A percentile compares a stretch with the other conserved stretches of the same genome.
phyloP scores from a whole-genome alignment of 306 rosid species.

The Begonia peltatifolia region DNA sequence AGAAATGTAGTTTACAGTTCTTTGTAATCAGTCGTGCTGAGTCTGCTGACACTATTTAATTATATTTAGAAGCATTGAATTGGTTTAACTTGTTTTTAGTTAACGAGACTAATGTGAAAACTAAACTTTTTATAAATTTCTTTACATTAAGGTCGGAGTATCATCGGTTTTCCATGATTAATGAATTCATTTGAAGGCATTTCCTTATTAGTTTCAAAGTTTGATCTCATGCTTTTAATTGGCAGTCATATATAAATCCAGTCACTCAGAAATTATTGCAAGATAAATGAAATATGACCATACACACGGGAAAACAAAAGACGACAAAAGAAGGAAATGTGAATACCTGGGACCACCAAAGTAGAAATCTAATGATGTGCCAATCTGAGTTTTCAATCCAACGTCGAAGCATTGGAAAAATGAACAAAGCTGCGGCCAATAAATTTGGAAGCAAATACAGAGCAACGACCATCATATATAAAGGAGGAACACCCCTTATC shows the following conservation, averaged over 20 bases:
- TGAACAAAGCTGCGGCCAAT: slow-evolving; percentile 53
- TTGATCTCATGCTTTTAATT: neutral
- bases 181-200: neutral
- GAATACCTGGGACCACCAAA: slow-evolving; percentile 98
- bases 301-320: neutral
- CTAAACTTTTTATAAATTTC: no score
- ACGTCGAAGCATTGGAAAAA: slow-evolving; percentile 92
- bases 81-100: no score
- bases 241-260: no score
- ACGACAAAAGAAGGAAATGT: neutral
- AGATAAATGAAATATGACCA: neutral
- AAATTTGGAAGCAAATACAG: slow-evolving; percentile 78
- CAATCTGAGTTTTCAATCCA: slow-evolving; percentile 98
- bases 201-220: neutral
- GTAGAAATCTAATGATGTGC: slow-evolving; percentile 73
- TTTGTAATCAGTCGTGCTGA: no score
- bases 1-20: no score
- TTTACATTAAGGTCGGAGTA: no score
- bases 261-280: no score
- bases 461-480: slow-evolving; percentile 61
- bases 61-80: no score
- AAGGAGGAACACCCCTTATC: slow-evolving; percentile 48
- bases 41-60: no score
- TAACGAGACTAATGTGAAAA: no score
- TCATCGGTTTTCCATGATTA: no score